phyloP scores from a whole-genome alignment of 2,329 filamentous ascomycete species.

The Diaporthe longicolla region DNA sequence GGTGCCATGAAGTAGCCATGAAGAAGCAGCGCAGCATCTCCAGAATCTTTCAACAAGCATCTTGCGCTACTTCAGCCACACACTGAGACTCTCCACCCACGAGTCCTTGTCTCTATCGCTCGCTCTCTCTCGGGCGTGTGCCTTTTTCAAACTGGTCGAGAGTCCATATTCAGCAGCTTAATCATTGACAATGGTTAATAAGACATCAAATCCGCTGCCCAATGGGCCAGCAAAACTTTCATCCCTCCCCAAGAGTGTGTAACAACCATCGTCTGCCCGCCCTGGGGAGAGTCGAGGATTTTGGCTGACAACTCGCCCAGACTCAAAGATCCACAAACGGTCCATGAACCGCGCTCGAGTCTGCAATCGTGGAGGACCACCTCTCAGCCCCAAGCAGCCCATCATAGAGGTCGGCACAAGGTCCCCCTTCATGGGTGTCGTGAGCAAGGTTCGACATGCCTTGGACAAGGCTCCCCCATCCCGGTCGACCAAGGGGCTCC shows the following conservation, averaged over 20 bases:
- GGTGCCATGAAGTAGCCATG: conserved; percentile 20
- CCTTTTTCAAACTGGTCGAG: no score
- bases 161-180: background rate
- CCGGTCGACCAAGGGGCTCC: conserved; percentile 56
- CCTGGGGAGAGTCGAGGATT: background rate
- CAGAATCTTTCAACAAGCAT: background rate
- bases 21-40: conserved; percentile 16
- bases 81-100: background rate
- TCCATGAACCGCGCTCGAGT: conserved; percentile 59
- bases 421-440: conserved; percentile 77
- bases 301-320: conserved; percentile 51
- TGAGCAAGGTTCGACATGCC: conserved; percentile 75
- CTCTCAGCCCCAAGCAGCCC: conserved; percentile 44
- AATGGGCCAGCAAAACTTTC: conserved; percentile 52
- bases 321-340: conserved; percentile 64
- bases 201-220: conserved; percentile 33
- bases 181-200: background rate
- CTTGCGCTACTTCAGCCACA: background rate
- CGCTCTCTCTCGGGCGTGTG: no score
- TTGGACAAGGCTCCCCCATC: conserved; percentile 69
- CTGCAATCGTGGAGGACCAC: conserved; percentile 18
- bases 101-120: background rate
- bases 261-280: background rate
- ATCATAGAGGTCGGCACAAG: conserved; percentile 75
- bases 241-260: conserved; percentile 51